phyloP scores from a whole-genome alignment of 306 rosid genomes.

The Carpinus viminea region DNA sequence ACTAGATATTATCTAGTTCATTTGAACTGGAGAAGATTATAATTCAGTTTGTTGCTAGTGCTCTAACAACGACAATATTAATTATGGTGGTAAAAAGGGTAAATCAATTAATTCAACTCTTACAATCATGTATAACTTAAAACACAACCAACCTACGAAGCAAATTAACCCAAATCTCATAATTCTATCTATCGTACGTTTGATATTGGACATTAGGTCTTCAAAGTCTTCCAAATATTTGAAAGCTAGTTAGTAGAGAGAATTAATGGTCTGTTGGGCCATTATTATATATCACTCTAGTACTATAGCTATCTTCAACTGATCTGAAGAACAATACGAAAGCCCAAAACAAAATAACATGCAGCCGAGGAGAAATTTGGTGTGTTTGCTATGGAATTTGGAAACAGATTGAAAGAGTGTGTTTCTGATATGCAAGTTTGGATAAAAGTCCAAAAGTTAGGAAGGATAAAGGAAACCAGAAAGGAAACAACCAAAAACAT shows the following conservation, averaged over 20 bases:
- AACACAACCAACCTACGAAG: background rate
- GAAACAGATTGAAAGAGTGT: background rate
- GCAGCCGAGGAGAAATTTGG: background rate
- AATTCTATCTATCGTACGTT: background rate
- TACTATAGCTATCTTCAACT: background rate
- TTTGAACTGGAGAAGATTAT: too few species aligned
- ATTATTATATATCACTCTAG: background rate
- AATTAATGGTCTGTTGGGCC: background rate
- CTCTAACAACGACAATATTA: background rate
- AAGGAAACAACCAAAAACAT: constrained; percentile 11
- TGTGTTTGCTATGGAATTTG: background rate
- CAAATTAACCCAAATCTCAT: background rate
- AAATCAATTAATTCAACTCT: background rate
- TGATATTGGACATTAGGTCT: background rate
- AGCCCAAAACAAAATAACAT: constrained; percentile 1
- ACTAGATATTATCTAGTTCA: too few species aligned
- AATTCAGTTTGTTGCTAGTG: too few species aligned
- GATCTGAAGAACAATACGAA: background rate
- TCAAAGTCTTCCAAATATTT: background rate
- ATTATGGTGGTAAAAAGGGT: background rate
- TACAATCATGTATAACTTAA: background rate
- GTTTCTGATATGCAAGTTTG: background rate
- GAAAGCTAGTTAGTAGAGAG: background rate
- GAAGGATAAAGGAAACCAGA: constrained; percentile 9
- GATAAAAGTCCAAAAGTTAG: background rate